Base-by-base conservation (phyloP, 2,329 filamentous ascomycete species). In the Sporothrix globosa region DNA sequence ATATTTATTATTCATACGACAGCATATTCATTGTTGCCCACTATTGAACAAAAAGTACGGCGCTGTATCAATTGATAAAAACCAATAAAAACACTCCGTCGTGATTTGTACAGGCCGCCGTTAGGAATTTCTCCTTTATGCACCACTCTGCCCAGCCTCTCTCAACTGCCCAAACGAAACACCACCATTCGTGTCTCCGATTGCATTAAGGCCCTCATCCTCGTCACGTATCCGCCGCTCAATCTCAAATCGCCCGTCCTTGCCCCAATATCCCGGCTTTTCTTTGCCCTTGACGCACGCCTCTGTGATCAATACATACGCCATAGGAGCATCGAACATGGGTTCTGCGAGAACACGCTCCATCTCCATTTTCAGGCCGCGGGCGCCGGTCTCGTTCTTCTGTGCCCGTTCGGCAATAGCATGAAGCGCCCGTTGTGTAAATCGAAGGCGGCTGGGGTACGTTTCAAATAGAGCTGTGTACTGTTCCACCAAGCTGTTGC, bases 401-500 rank as follows among this genome's bases (percentile, higher is more conserved):
- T 83, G 81, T 39, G 90, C 91, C 53, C 85, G 81, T 72, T 89
- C 87, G 3, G 96, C 95, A 71, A 99, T 89, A 67, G 92, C 91
- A 73, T 89, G 85, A n/a, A 98, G 82, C 0, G 95, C 91, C 7
- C 89, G 88, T 3, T 88, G 90, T 0, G 95, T 97, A 81, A 98
- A 96, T 74, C 88, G 88, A 2, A 99, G 83, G 63, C 92, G 90
- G 69, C 91, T 93, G 0, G 96, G 91, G 73, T 89, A 90, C 0
- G 88, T 90, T 70, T 91, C 88, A 77, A 98, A 97, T 1, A 97
- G 87, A 2, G 93, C 90, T 21, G 90, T 91, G 79, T 97, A 98
- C 80, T 99, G 96, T 61, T 90, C 88, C 3, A 97, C 85, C 0
- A 99, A 86, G 68, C 90, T 92, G 81, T 97, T 97, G 71, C 92